Conservation (phyloP, 768 basidiomycete species). For the Lanmaoa rubissima region DNA sequence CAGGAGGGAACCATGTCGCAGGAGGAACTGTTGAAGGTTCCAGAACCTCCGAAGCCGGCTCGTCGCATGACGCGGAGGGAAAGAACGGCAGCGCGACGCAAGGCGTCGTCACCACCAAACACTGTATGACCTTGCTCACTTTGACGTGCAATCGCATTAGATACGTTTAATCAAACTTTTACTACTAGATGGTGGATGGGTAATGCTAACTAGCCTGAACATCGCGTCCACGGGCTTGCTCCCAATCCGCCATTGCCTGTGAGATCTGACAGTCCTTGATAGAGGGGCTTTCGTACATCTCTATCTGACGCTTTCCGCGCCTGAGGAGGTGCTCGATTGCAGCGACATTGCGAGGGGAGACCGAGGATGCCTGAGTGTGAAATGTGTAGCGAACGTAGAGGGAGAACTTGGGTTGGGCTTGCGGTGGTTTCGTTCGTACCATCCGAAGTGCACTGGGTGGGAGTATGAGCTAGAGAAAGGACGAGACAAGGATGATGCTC, state of each 20-base stretch:
- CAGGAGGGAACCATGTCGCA: slow-evolving; percentile 18
- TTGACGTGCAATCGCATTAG: slow-evolving; percentile 6
- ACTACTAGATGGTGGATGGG: background rate
- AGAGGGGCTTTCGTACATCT: slow-evolving; percentile 61
- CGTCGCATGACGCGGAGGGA: slow-evolving; percentile 23
- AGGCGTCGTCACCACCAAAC: background rate
- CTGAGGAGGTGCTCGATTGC: slow-evolving; percentile 78
- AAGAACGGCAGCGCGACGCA: slow-evolving; percentile 17
- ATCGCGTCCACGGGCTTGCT: slow-evolving; percentile 28
- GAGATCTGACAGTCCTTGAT: slow-evolving; percentile 79
- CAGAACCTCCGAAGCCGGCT: slow-evolving; percentile 11
- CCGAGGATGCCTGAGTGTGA: slow-evolving; percentile 54
- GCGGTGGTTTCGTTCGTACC: slow-evolving; percentile 61
- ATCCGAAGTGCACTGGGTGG: slow-evolving; percentile 68
- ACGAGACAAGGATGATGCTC: background rate
- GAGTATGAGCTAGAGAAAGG: slow-evolving; percentile 6
- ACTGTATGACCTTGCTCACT: slow-evolving; percentile 1
- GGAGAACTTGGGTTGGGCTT: slow-evolving; percentile 60
- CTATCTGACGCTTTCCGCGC: slow-evolving; percentile 62
- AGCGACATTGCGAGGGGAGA: slow-evolving; percentile 65
- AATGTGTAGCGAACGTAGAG: slow-evolving; percentile 71
- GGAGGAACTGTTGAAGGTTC: slow-evolving; percentile 17
- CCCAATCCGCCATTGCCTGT: slow-evolving; percentile 68
- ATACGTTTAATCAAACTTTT: slow-evolving; percentile 8
- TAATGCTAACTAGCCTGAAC: slow-evolving; percentile 12